Base-by-base conservation (phyloP, 2,329 filamentous ascomycete genomes). In the Claviceps arundinis region DNA sequence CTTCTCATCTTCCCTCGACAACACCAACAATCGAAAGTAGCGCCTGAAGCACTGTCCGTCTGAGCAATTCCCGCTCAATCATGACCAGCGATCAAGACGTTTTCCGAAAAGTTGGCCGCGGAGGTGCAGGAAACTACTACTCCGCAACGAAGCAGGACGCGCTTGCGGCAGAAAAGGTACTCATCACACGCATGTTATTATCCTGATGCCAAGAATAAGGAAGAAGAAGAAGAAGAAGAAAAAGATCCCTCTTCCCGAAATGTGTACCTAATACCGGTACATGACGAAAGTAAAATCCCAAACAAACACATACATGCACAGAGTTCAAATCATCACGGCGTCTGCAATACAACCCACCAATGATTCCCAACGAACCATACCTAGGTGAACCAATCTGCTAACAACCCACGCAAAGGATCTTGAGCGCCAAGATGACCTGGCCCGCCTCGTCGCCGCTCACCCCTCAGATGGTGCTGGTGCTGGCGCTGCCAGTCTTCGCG, bases 121-220 rank as follows among this genome's bases (percentile, higher is more conserved):
- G 81, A 51, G 81, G 81, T 48, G 80, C 80, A 5, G 81, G 81
- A 50, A 85, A 85, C 65, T 82, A 76, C 63, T 74, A 74, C 60
- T 70, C 70, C 60, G 71, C 75, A 56, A 70, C 74, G 57, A 72
- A 80, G 53, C 63, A 75, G 26, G 70, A 78, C 30, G 71, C 76
- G 34, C 69, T 65, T 46, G 60, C 62, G 4, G 37, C 40, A 40
- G 26, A 52, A 44, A 50, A 44, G 46, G 45, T 50, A 52, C 48
- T 11, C 11, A 24, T 5, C 24, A 24, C 11, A 2, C 45, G 17
- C 11, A 6, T 26, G 14, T 13, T 43, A n/a, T n/a, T 22, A 5
- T 22, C 42, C 17, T 43, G 17, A 14, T 16, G 14, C 6, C 42
- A 44, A 44, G 8, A 8, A 19, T 7, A 4, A 14, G n/a, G 24